Conservation (phyloP, 2,329 filamentous ascomycete species). For the Arthrobotrys pseudoclavata region DNA sequence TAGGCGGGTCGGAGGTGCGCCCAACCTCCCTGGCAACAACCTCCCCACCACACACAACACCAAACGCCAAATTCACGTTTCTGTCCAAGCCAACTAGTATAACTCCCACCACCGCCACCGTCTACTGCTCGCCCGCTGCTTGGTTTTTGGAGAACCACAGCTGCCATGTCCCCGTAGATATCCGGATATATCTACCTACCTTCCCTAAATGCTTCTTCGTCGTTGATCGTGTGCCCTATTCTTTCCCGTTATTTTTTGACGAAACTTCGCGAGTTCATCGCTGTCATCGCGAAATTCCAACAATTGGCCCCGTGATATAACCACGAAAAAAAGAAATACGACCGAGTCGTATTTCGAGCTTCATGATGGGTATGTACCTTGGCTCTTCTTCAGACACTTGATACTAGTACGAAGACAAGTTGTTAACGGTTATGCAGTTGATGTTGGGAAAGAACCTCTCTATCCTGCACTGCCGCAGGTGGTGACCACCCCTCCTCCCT, state of each 20-base stretch:
- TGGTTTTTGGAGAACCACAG: conserved; percentile 14
- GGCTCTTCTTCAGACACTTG: background rate
- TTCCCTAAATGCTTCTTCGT: conserved; percentile 37
- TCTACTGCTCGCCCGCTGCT: conserved; percentile 27
- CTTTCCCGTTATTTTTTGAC: conserved; percentile 1
- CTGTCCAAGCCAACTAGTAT: conserved; percentile 17
- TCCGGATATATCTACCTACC: conserved; percentile 47
- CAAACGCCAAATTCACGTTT: conserved; percentile 51
- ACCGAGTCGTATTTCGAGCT: conserved; percentile 7
- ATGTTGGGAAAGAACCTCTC: conserved; percentile 37
- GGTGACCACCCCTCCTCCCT: conserved; percentile 50
- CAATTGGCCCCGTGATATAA: conserved; percentile 1
- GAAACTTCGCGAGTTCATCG: background rate
- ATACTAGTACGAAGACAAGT: background rate
- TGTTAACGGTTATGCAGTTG: conserved; percentile 23
- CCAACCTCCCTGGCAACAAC: conserved; percentile 43
- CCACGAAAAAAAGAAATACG: conserved; percentile 14
- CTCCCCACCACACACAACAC: conserved; percentile 50
- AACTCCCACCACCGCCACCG: conserved; percentile 26
- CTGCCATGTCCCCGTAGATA: conserved; percentile 50
- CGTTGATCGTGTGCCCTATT: conserved; percentile 38
- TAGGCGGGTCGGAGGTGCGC: conserved; percentile 32
- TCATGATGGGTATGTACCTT: conserved; percentile 46
- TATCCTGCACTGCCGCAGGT: conserved; percentile 47
- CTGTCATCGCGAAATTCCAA: conserved; percentile 19